Base-by-base conservation (phyloP, 2,329 filamentous ascomycete genomes). In the Aspergillus sp. region DNA sequence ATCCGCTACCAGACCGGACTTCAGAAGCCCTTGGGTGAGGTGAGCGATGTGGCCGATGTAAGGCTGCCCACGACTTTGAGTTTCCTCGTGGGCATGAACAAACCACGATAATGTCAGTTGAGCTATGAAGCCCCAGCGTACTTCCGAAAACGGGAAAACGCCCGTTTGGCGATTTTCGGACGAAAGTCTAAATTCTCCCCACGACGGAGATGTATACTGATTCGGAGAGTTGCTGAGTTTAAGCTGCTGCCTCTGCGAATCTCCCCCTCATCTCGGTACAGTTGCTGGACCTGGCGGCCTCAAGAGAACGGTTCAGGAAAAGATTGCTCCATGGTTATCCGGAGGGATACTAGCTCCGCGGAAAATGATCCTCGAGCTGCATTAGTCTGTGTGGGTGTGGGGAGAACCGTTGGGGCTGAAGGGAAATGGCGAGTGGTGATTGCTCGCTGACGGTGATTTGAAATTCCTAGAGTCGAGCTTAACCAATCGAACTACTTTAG, bases 81-180 rank as follows among this genome's bases (percentile, higher is more conserved):
- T 41, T 50, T 32, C 25, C 47, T 50, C 47, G 47, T 50, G 47
- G 47, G 47, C 25, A 32, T 49, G 47, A 10, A 32, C 15, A 50
- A 50, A 50, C 8, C 25, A 50, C 47, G 25, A 30, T 28, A 50
- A 50, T 50, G 47, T 50, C 47, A 30, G 25, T 50, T 50, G 21
- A 49, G 45, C 15, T 9, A 25, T 28, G 38, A 43, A 55, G 39
- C 25, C 15, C 43, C 53, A 43, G 53, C 53, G 38, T 30, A 55
- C 32, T 55, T 55, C 53, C 53, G 39, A 43, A 55, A 45, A 30
- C n/a, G 53, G 53, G 19, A 55, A 47, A 55, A 55, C 53, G 53
- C 25, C 53, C 53, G 53, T 36, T 55, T 45, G 23, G 39, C n/a
- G 39, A 55, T 19, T 47, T 13, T 55, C 53, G 53, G 53, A 43